Evolutionary conservation across 441 rosid species (phyloP), one percentile per base, ranked within the genome.

Genomic region (Manihot esculenta): DNA sequence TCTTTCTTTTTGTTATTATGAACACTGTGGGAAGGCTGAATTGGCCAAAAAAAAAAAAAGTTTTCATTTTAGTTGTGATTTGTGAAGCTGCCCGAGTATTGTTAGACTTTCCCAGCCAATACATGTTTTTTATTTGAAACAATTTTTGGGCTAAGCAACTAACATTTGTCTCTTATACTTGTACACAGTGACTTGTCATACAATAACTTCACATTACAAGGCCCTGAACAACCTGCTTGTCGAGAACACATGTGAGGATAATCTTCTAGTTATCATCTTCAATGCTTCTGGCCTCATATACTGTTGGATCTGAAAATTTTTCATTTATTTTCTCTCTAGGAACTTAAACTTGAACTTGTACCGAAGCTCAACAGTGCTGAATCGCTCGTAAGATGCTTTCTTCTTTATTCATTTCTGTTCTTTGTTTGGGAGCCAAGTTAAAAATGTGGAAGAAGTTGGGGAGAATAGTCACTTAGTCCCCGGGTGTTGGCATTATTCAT

Each of bases 171-270:
- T 66, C 73, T 44, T 8, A 67, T 78, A 54, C 64, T 76, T 77
- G 64, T 33, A 51, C 80, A 78, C 92, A 92, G 99, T 55, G 99
- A 94, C 80, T 86, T 94, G 71, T 90, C 99, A 2, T 94, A 89
- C 82, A 94, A 94, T 73, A 80, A 89, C 85, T 91, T 94, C 64
- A 71, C 80, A 33, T 83, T 81, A 82, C 94, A 82, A 81, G 84
- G 81, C 75, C 85, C 89, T 55, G 87, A 79, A 15, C 80, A 81
- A 61, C 78, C 79, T 68, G 81, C 85, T 78, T 94, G 99, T 84
- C 79, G 12, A 73, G 83, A 82, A 69, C 81, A 86, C 84, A 35
- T 78, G 97, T 92, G 68, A 82, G 89, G 68, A 70, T 41, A 74
- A 51, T 70, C 47, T 33, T 67, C 11, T 53, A 9, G 64, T 49